phyloP scores from a whole-genome alignment of 257 asterid genomes.

The Rhazya stricta region DNA sequence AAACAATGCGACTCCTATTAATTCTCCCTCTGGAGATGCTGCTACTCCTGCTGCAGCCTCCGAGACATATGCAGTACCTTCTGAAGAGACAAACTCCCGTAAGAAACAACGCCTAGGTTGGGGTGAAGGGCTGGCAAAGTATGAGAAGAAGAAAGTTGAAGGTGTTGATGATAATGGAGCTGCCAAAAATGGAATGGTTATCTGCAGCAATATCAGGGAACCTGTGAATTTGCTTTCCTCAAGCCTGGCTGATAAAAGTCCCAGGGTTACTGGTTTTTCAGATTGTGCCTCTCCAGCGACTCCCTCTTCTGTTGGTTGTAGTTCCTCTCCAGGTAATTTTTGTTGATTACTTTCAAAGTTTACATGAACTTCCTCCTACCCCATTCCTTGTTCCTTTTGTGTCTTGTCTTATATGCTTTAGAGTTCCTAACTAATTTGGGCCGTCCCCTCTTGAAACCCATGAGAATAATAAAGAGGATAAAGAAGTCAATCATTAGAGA shows the following conservation, averaged over 20 bases:
- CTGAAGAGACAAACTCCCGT: conserved; percentile 64
- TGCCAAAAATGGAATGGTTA: conserved; percentile 27
- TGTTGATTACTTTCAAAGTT: not conserved
- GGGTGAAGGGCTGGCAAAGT: conserved; percentile 98
- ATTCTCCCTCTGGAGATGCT: conserved; percentile 26
- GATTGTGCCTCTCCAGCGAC: conserved; percentile 71
- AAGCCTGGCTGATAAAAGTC: conserved; percentile 54
- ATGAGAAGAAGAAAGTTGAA: conserved; percentile 86
- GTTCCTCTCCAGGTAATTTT: conserved; percentile 80
- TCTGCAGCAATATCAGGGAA: conserved; percentile 40
- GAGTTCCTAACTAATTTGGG: not conserved
- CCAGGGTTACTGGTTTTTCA: conserved; percentile 37
- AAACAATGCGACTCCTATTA: conserved; percentile 22
- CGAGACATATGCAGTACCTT: conserved; percentile 25
- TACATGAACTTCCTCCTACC: not conserved
- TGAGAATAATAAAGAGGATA: not conserved
- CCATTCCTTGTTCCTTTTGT: not conserved
- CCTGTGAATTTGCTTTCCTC: conserved; percentile 32
- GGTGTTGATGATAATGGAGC: conserved; percentile 51
- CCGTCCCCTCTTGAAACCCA: not conserved
- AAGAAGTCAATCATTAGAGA: not conserved
- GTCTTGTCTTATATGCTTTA: not conserved
- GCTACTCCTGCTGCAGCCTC: conserved; percentile 15
- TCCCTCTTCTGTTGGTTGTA: conserved; percentile 77
- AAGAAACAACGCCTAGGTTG: conserved; percentile 97